Base-by-base conservation (phyloP, 306 rosid species). In the Amphicarpaea edgeworthii region DNA sequence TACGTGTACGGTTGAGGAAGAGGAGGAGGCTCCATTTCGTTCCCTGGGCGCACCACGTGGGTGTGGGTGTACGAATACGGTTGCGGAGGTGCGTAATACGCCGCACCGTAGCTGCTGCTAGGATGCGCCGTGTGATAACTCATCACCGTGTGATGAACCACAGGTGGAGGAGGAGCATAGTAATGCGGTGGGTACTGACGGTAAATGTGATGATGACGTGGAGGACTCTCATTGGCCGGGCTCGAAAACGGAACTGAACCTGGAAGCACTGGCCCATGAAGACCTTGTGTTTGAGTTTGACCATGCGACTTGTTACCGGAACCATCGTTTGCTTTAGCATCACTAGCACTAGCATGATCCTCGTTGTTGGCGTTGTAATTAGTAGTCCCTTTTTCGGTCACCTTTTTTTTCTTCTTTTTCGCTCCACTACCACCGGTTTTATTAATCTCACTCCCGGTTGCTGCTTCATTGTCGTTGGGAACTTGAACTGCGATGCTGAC, bases 361-460 rank as follows among this genome's bases (percentile, higher is more conserved):
- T 66, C 82, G 9, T 49, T 37, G 9, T 49, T 37, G 1, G 2
- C 77, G 3, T 12, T 58, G 21, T 50, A 86, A 34, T 21, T 83
- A 30, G 49, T 86, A 42, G 43, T 81, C 63, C 54, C 83, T 53
- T 83, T 90, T 65, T 57, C 85, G 50, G 81, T 90, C 41, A 73
- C 87, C 72, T 90, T 94, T 78, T 85, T 90, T 72, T 90, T 94
- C 89, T 90, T 94, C 90, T 82, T 92, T 75, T 84, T 89, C 7
- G 80, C 86, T 24, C 85, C 78, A 32, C 69, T 30, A 37, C 81
- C 58, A 0, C 76, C 80, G 14, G 67, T 53, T 72, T 65, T 57
- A 58, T 72, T n/a, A n/a, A n/a, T 51, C 55, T 80, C 88, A 11
- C 3, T 83, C 28, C 50, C 75, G 8, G 57, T 77, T 4, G 53